Evolutionary conservation across 768 basidiomycete species (phyloP).

Genomic region (Gautieria morchelliformis): DNA sequence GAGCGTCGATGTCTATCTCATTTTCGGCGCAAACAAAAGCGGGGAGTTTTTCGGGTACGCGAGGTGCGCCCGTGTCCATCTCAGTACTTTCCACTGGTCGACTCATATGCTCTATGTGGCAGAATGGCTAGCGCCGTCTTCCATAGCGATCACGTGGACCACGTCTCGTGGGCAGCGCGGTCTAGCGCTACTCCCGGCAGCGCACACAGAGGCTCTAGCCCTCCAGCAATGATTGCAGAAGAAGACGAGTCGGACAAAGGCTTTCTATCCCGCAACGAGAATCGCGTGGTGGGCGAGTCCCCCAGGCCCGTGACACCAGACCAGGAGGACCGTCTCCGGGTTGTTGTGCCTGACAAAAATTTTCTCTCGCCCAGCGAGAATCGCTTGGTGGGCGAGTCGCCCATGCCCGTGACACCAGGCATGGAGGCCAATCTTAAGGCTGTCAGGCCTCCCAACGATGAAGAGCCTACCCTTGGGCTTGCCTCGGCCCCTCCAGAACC

Average conservation of each 20-base stretch:
- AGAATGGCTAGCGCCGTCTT: conserved; percentile 68
- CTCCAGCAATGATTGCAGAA: not conserved
- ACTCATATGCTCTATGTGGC: not conserved
- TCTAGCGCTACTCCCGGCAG: conserved; percentile 15
- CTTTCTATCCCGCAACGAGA: conserved; percentile 30
- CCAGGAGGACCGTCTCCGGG: not conserved
- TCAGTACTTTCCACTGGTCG: not conserved
- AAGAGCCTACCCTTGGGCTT: no score
- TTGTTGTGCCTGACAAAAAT: no score
- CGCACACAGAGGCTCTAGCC: conserved; percentile 12
- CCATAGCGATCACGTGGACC: conserved; percentile 30
- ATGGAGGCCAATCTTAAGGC: not conserved
- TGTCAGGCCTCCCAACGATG: not conserved
- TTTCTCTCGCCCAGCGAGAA: conserved; percentile 30
- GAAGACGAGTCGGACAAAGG: not conserved
- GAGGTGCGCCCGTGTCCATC: conserved; percentile 41
- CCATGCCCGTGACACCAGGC: conserved; percentile 20
- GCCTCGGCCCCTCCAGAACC: conserved; percentile 44
- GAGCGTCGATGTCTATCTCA: conserved; percentile 74
- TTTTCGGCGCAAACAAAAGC: conserved; percentile 90
- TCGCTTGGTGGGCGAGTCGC: conserved; percentile 36
- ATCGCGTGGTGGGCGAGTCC: conserved; percentile 33
- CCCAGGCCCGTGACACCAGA: conserved; percentile 24
- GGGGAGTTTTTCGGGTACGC: conserved; percentile 95
- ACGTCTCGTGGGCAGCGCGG: conserved; percentile 50